phyloP scores from a whole-genome alignment of 495 filamentous ascomycete genomes.

The Daldinia concentrica region DNA sequence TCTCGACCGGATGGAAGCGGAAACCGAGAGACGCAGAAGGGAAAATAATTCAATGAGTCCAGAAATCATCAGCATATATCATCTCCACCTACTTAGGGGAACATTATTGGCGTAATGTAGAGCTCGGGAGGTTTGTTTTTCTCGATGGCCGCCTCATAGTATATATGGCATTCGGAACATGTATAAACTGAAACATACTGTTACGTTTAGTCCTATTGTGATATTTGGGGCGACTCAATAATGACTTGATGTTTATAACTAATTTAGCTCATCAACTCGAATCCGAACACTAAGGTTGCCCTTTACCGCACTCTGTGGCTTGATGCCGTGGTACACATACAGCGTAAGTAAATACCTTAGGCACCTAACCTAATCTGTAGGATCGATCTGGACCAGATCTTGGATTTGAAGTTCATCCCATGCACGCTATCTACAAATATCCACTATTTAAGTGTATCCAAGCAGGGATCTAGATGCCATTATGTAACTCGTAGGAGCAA shows the following conservation, averaged over 20 bases:
- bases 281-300: background rate
- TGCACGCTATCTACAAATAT: constrained; percentile 26
- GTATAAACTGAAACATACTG: constrained; percentile 15
- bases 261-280: background rate
- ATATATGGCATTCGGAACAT: constrained; percentile 26
- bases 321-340: background rate
- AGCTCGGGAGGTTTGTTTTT: constrained; percentile 6
- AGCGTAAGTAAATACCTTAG: background rate
- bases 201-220: background rate
- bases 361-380: background rate
- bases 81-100: constrained; percentile 4
- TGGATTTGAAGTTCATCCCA: background rate
- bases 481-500: constrained; percentile 2
- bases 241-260: background rate
- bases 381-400: background rate
- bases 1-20: constrained; percentile 89
- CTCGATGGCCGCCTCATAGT: constrained; percentile 9
- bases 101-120: constrained; percentile 33
- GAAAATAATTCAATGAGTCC: constrained; percentile 41
- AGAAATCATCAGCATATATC: constrained; percentile 11
- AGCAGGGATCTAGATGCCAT: background rate
- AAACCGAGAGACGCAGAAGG: constrained; percentile 63
- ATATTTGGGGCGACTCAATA: background rate
- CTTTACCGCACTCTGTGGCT: background rate
- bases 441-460: constrained; percentile 4